These are phyloP conservation scores for Naumovozyma dairenensis DNA, from an alignment of 805 yeast genomes.

Conservation along the genomic window DNA sequence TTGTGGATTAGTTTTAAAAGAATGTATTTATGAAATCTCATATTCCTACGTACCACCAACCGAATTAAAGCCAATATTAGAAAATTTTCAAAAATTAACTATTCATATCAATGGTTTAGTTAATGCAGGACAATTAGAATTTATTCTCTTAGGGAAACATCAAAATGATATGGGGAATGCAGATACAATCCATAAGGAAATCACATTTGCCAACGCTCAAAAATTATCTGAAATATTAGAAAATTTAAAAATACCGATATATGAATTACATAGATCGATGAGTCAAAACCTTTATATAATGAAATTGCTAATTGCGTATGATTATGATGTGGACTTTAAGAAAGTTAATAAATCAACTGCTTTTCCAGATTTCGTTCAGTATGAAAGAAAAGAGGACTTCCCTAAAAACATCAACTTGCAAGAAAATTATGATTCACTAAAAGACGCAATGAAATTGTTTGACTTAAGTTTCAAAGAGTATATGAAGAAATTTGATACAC, in stretches of 20 bases:
- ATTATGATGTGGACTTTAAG: slow-evolving; percentile 32
- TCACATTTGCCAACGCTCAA: slow-evolving; percentile 29
- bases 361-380: slow-evolving; percentile 9
- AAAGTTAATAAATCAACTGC: slow-evolving; percentile 12
- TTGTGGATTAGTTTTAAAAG: slow-evolving; percentile 34
- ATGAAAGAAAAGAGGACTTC: slow-evolving; percentile 11
- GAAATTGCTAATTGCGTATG: slow-evolving; percentile 29
- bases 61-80: slow-evolving; percentile 30
- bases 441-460: slow-evolving; percentile 27
- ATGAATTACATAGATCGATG: slow-evolving; percentile 27
- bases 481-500: slow-evolving; percentile 25
- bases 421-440: slow-evolving; percentile 16
- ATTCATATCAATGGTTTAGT: slow-evolving; percentile 34
- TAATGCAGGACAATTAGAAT: slow-evolving; percentile 41
- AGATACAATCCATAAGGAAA: slow-evolving; percentile 24
- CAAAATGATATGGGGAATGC: slow-evolving; percentile 3
- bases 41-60: slow-evolving; percentile 39
- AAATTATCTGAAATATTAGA: slow-evolving; percentile 26
- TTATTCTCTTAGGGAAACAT: slow-evolving; percentile 27
- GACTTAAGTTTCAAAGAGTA: slow-evolving; percentile 30
- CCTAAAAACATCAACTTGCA: slow-evolving; percentile 23
- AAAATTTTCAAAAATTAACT: slow-evolving; percentile 26
- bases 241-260: slow-evolving; percentile 27
- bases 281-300: slow-evolving; percentile 28
- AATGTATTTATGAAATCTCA: slow-evolving; percentile 40